These are phyloP conservation scores for Zygosaccharomyces kombuchaensis DNA, from an alignment of 805 yeast species.

Conservation along the genomic window DNA sequence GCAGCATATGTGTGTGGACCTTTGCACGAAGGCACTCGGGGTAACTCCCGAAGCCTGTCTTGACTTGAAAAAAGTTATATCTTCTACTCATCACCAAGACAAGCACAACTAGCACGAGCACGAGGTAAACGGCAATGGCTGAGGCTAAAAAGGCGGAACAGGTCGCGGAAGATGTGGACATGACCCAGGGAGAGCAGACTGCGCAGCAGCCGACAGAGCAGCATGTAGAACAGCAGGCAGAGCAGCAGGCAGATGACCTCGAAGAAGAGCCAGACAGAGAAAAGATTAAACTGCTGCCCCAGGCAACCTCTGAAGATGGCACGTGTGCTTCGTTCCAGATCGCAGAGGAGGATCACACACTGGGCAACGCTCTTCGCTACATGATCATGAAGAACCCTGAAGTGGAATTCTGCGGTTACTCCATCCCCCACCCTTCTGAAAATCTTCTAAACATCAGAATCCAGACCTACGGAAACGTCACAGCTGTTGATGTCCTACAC, in stretches of 20 bases:
- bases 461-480: conserved; percentile 83
- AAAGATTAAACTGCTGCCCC: conserved; percentile 57
- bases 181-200: conserved; percentile 18
- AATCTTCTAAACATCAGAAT: conserved; percentile 82
- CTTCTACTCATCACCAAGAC: not conserved
- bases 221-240: conserved; percentile 1
- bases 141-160: conserved; percentile 1
- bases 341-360: conserved; percentile 89
- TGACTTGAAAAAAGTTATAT: too few species aligned
- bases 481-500: conserved; percentile 90
- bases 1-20: too few species aligned
- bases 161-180: conserved; percentile 11
- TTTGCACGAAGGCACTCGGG: too few species aligned
- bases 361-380: conserved; percentile 91
- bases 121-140: conserved; percentile 1
- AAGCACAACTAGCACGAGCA: not conserved
- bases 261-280: conserved; percentile 46
- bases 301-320: conserved; percentile 91
- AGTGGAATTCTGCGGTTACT: conserved; percentile 97
- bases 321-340: conserved; percentile 93
- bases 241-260: conserved; percentile 18
- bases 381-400: conserved; percentile 96
- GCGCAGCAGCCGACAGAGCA: conserved; percentile 12
- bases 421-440: conserved; percentile 98
- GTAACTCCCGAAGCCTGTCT: too few species aligned